Percentiles rank a stretch among this genome's conserved stretches.
These are phyloP conservation scores for Corymbia citriodora DNA, from an alignment of 441 rosid genomes.

Conservation along the genomic window DNA sequence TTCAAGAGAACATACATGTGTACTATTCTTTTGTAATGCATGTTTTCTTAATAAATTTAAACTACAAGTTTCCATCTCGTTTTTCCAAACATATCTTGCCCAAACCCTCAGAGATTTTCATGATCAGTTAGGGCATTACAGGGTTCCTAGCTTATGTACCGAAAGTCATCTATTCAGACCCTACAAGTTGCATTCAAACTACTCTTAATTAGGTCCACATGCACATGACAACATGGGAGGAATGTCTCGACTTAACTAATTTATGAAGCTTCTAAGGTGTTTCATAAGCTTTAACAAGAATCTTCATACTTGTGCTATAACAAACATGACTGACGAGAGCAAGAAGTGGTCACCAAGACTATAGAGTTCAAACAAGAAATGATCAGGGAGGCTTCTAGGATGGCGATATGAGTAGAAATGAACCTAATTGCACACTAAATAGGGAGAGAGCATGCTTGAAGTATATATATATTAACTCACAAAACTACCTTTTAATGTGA, in stretches of 20 bases:
- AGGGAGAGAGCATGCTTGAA: neutral
- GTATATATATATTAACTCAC: too few relatives aligned
- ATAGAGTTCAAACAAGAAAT: too few relatives aligned
- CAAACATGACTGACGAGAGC: rapidly evolving
- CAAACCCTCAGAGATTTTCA: rapidly evolving
- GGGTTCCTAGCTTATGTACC: neutral
- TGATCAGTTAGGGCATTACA: rapidly evolving
- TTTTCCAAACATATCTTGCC: neutral
- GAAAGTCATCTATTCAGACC: neutral
- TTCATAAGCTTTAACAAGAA: neutral
- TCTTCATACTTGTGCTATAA: neutral
- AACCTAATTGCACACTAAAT: too few relatives aligned
- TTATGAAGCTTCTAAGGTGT: neutral
- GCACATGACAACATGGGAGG: neutral
- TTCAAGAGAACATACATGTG: neutral
- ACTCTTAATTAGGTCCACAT: neutral
- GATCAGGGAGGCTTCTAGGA: neutral
- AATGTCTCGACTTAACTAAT: neutral
- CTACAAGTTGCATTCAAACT: neutral
- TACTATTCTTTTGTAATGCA: neutral
- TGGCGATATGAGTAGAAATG: neutral
- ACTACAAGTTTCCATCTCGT: rapidly evolving
- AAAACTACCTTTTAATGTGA: neutral
- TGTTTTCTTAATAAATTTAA: neutral
- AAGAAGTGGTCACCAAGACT: rapidly evolving